These are phyloP conservation scores for Fusarium sororula DNA, from an alignment of 2,329 filamentous ascomycete species.

Conservation along the genomic window DNA sequence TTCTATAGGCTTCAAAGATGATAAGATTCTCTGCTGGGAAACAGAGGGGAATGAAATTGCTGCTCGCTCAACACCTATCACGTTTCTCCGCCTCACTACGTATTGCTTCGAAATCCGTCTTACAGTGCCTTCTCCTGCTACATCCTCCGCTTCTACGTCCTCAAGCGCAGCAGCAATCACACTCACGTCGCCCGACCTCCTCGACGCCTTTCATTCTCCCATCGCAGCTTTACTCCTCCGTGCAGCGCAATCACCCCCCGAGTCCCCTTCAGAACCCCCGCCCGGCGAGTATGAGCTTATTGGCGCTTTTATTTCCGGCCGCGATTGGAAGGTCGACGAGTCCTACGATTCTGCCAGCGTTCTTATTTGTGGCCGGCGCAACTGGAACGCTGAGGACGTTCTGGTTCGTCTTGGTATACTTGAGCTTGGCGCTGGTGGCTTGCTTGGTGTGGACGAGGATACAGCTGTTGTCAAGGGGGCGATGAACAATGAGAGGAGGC, in stretches of 20 bases:
- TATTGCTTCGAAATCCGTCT: constrained; percentile 47
- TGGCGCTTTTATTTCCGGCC: constrained; percentile 45
- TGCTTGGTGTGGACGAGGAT: constrained; percentile 40
- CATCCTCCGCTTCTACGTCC: constrained; percentile 16
- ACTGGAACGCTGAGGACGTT: constrained; percentile 41
- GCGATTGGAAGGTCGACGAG: constrained; percentile 43
- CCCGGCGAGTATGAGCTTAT: constrained; percentile 40
- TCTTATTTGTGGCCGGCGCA: constrained; percentile 43
- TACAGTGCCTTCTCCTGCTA: constrained; percentile 18
- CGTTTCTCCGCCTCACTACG: constrained; percentile 47
- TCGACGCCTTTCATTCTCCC: constrained; percentile 29
- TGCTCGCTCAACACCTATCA: constrained; percentile 38
- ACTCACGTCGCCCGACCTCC: constrained; percentile 37
- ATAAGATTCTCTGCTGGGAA: constrained; percentile 49
- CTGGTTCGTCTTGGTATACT: constrained; percentile 47
- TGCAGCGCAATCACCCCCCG: constrained; percentile 21
- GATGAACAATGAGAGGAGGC: constrained; percentile 39
- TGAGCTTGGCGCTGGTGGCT: constrained; percentile 39
- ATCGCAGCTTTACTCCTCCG: constrained; percentile 37
- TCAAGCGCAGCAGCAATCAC: constrained; percentile 16
- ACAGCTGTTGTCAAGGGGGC: constrained; percentile 42
- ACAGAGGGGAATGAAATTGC: constrained; percentile 47
- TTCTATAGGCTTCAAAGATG: constrained; percentile 48
- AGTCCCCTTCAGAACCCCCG: constrained; percentile 27
- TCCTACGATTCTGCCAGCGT: constrained; percentile 42